Percentiles rank a stretch among this genome's conserved stretches.
Evolutionary conservation across 1,284 basidiomycete species (phyloP).

Genomic region (Leccinum pachyderme): DNA sequence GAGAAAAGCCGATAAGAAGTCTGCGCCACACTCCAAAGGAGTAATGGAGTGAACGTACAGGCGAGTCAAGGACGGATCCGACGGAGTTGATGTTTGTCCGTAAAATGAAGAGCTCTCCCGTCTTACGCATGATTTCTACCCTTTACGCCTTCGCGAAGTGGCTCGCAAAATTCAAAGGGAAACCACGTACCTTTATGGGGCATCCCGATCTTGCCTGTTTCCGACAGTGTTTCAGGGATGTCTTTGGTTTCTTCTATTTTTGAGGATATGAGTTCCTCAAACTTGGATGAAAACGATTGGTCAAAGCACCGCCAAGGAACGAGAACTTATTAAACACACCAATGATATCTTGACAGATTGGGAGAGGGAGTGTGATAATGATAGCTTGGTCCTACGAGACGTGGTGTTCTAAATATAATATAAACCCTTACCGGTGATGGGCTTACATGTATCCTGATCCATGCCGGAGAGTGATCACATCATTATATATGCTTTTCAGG

Average conservation of each 20-base stretch:
- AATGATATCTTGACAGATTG: conserved; percentile 97
- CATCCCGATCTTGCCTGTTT: conserved; percentile 93
- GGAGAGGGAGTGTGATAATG: conserved; percentile 90
- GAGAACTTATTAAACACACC: conserved; percentile 39
- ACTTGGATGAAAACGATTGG: conserved; percentile 46
- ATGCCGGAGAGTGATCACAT: conserved; percentile 93
- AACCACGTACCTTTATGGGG: conserved; percentile 60
- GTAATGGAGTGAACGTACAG: conserved; percentile 50
- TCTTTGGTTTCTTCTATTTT: conserved; percentile 98
- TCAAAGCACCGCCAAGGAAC: not conserved
- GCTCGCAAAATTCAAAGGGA: not conserved
- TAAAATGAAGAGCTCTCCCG: conserved; percentile 91
- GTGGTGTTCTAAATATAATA: conserved; percentile 18
- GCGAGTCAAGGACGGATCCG: conserved; percentile 92
- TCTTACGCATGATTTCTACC: conserved; percentile 95
- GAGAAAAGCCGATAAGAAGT: conserved; percentile 7
- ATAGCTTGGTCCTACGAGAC: conserved; percentile 83
- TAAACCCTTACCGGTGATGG: conserved; percentile 11
- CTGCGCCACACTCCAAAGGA: not conserved
- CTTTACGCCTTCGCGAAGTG: conserved; percentile 16
- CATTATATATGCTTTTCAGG: conserved; percentile 85
- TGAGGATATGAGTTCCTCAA: conserved; percentile 89
- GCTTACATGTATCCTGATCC: conserved; percentile 94
- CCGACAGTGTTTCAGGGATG: conserved; percentile 90
- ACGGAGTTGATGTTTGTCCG: conserved; percentile 95